Base-by-base conservation (phyloP, 208 protist species). In the Trypanosoma grayi region DNA sequence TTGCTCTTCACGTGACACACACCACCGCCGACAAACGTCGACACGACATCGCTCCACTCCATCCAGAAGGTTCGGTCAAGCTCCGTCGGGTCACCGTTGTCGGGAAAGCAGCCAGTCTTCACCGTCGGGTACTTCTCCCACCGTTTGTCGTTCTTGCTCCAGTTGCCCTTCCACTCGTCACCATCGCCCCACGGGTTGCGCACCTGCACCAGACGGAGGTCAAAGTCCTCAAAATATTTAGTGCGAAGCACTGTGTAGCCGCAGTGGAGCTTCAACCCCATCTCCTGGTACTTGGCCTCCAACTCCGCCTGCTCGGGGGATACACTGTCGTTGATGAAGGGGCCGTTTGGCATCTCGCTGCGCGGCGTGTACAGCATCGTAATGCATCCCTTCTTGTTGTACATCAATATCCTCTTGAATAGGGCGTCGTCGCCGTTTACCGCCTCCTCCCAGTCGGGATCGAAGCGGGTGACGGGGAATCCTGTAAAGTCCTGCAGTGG, bases 1-100 rank as follows among this genome's bases (percentile, higher is more conserved):
- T 73, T 71, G 50, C 37, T 63, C 40, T 68, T 74, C 39, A 87
- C 48, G 54, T 88, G 79, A 70, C 87, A 94, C 44, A 84, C 84
- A 51, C 81, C 79, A 34, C 81, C 83, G 31, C 77, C 77, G 34
- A 45, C 47, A 74, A 94, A 94, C 22, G 66, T 55, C 41, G 67
- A 66, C 18, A 86, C 56, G 22, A 69, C 81, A 58, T 92, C 85
- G 24, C 51, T 67, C 85, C 84, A 92, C 59, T 83, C 81, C 70
- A 94, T 80, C 85, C 87, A 94, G 72, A 94, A 92, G 60, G 81
- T 80, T 62, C 74, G 54, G 50, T 94, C 84, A 4, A 9, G 14
- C 33, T 82, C 72, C 3, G 36, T n/a, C 16, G 73, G 66, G 45
- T 60, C 58, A n/a, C 57, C 70, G 40, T 68, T 67, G 57, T 80